phyloP scores from a whole-genome alignment of 2,329 filamentous ascomycete species.

The Chaetomiaceae sp. region DNA sequence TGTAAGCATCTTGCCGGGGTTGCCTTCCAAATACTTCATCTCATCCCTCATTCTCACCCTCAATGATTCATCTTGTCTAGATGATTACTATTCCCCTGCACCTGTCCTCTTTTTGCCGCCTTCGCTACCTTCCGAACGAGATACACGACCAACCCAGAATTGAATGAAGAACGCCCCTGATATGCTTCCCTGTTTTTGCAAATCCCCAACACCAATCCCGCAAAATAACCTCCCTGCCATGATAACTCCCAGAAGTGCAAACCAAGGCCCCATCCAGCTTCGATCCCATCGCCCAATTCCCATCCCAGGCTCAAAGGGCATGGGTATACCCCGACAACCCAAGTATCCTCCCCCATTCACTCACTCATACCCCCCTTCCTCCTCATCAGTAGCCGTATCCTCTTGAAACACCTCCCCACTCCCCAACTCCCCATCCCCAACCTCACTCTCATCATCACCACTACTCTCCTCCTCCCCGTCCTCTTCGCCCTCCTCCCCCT shows the following conservation, averaged over 20 bases:
- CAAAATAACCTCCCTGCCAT: conserved; percentile 1
- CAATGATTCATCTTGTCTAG: too few species aligned
- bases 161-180: neutral
- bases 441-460: conserved; percentile 34
- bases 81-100: too few species aligned
- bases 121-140: neutral
- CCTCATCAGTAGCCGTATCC: conserved; percentile 30
- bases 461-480: conserved; percentile 50
- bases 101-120: neutral
- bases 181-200: conserved; percentile 4
- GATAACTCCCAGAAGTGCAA: neutral
- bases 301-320: neutral
- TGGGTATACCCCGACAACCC: neutral
- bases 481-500: conserved; percentile 51
- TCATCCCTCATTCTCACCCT: too few species aligned
- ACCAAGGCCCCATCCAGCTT: neutral
- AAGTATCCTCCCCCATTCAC: neutral
- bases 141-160: neutral
- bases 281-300: too few species aligned
- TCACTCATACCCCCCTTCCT: conserved; percentile 15
- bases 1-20: too few species aligned
- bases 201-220: conserved; percentile 2
- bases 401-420: conserved; percentile 18
- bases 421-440: conserved; percentile 23
- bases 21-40: too few species aligned